A percentile compares a stretch with the other conserved stretches of the same genome.
Conservation (phyloP, 495 filamentous ascomycete genomes). For the Aspergillus asperescens region DNA sequence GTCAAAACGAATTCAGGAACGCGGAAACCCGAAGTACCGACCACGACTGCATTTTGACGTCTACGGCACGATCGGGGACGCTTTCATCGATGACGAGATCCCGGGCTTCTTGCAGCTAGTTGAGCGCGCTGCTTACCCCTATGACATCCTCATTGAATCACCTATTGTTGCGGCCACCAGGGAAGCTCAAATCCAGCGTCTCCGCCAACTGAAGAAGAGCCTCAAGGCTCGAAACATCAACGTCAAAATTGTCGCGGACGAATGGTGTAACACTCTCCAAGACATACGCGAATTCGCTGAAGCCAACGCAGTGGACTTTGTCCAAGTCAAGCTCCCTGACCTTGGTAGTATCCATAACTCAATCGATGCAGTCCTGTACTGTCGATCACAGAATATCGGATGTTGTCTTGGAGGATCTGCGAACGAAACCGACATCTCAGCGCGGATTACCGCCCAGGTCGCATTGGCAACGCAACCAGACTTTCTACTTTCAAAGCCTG, state of each 20-base stretch:
- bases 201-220: not conserved
- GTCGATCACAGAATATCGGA: not conserved
- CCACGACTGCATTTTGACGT: slow-evolving; percentile 14
- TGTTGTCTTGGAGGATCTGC: slow-evolving; percentile 15
- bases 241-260: slow-evolving; percentile 10
- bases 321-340: slow-evolving; percentile 11
- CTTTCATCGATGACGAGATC: slow-evolving; percentile 1
- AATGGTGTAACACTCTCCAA: slow-evolving; percentile 14
- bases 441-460: slow-evolving; percentile 9
- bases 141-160: slow-evolving; percentile 10
- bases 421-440: slow-evolving; percentile 12
- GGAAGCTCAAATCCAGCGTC: not conserved
- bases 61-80: slow-evolving; percentile 11
- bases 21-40: slow-evolving; percentile 2
- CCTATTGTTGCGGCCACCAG: slow-evolving; percentile 8
- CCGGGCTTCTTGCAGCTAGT: not conserved
- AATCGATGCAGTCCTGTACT: slow-evolving; percentile 12
- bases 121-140: not conserved
- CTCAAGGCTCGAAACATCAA: not conserved
- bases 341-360: slow-evolving; percentile 7
- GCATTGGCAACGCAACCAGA: slow-evolving; percentile 8
- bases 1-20: slow-evolving; percentile 4
- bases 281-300: slow-evolving; percentile 10
- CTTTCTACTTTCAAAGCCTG: slow-evolving; percentile 10
- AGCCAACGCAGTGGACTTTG: slow-evolving; percentile 9